Evolutionary conservation across 2,329 filamentous ascomycete species (phyloP).

Genomic region (Mariannaea sp.): DNA sequence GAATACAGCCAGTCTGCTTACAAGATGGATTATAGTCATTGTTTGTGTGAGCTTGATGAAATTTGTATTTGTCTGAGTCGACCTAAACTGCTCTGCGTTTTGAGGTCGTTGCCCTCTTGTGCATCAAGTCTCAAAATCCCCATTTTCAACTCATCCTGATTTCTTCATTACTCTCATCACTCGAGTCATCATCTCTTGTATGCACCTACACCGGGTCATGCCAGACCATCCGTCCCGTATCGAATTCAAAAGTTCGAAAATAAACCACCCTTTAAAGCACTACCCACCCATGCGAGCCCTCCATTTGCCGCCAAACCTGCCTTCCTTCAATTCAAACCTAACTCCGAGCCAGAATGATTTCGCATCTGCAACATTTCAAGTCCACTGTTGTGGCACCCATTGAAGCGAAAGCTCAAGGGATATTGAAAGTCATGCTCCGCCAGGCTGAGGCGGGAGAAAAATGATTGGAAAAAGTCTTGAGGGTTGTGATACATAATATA

Average conservation of each 20-base stretch:
- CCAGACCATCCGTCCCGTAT: slow-evolving; percentile 30
- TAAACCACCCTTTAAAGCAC: slow-evolving; percentile 25
- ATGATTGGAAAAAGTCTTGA: slow-evolving; percentile 30
- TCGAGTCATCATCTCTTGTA: slow-evolving; percentile 28
- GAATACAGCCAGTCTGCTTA: no score
- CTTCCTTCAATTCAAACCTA: slow-evolving; percentile 37
- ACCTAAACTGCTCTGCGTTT: not conserved
- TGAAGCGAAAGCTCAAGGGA: slow-evolving; percentile 18
- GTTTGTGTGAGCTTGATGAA: slow-evolving; percentile 21
- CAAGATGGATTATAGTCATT: no score
- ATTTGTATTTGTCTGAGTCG: slow-evolving; percentile 23
- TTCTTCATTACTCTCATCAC: slow-evolving; percentile 30
- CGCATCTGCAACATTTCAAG: slow-evolving; percentile 24
- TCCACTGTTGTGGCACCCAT: slow-evolving; percentile 23
- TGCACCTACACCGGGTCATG: slow-evolving; percentile 30
- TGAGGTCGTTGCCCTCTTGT: not conserved
- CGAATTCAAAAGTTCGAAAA: slow-evolving; percentile 36
- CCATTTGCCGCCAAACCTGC: slow-evolving; percentile 19
- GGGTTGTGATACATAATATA: slow-evolving; percentile 41
- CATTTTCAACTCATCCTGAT: slow-evolving; percentile 24
- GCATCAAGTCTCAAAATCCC: slow-evolving; percentile 29
- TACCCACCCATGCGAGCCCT: slow-evolving; percentile 26
- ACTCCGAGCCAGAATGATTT: slow-evolving; percentile 33
- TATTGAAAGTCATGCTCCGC: slow-evolving; percentile 21
- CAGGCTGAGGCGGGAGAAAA: slow-evolving; percentile 27